Base-by-base conservation (phyloP, 176 grass and related monocot genomes). In the Avena atlantica region DNA sequence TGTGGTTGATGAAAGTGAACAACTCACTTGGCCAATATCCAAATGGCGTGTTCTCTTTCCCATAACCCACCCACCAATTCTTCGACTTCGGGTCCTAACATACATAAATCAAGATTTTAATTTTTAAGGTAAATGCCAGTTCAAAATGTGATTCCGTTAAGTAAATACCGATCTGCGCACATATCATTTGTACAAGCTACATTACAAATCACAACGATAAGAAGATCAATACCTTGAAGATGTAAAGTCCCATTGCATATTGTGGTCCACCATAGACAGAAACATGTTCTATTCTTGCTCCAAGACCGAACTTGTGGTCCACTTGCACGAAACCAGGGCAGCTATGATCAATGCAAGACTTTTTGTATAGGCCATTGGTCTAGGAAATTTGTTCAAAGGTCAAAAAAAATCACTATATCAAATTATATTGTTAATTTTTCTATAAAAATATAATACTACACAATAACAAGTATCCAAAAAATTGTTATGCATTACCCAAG, bases 281-380 rank as follows among this genome's bases (percentile, higher is more conserved):
- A 81, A 81, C 19, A 0, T 78, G 66, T 8, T 3, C 3, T 16
- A 81, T 0, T 81, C 44, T 78, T 55, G 12, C 8, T 20, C 88
- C 88, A 37, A 72, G 20, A 62, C 12, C 57, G 72, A 73, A 4
- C 9, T 52, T 56, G 20, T 25, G n/a, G 25, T 12, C 58, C 37
- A 85, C 72, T 89, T 81, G 88, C 23, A 89, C 76, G 24, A 86
- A 89, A 56, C 88, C 82, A 74, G 53, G 76, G 20, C 83, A 89
- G 1, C 12, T 4, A 23, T 64, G 56, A 34, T 89, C 82, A 50
- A 63, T 15, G 17, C 62, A 84, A 3, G 20, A 17, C 9, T 52
- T 67, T 5, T 82, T 68, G 4, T 10, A 19, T 29, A 47, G 42
- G 0, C 57, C 78, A 10, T 29, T 47, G 9, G 13, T 14, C 73